phyloP scores from a whole-genome alignment of 2,329 filamentous ascomycete genomes.

The Xylariaceae sp. region DNA sequence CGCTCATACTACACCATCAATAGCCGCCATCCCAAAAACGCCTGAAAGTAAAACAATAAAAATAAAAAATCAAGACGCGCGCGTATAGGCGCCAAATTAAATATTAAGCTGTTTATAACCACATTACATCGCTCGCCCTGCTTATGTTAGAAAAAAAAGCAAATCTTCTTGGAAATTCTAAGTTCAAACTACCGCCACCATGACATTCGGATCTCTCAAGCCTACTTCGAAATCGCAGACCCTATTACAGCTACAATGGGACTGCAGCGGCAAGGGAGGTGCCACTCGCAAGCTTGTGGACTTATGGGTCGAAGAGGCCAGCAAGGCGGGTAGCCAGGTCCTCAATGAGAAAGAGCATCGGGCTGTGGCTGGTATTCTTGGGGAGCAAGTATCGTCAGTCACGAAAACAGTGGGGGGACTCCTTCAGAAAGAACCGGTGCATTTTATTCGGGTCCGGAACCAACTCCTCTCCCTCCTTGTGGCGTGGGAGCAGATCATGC shows the following conservation, averaged over 20 bases:
- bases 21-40: too few relatives aligned
- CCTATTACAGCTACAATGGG: not conserved
- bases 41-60: too few relatives aligned
- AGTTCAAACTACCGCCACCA: not conserved
- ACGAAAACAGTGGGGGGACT: not conserved
- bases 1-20: too few relatives aligned
- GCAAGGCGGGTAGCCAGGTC: not conserved
- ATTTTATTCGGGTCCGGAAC: not conserved
- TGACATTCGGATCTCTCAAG: not conserved
- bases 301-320: not conserved
- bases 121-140: not conserved
- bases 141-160: not conserved
- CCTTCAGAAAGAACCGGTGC: not conserved
- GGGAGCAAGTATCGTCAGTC: not conserved
- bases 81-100: too few relatives aligned
- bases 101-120: too few relatives aligned
- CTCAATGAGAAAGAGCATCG: not conserved
- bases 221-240: not conserved
- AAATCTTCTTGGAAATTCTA: not conserved
- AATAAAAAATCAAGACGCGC: too few relatives aligned
- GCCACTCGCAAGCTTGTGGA: not conserved
- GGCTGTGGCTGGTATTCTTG: not conserved
- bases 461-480: slow-evolving; percentile 17
- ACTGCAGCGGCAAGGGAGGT: not conserved
- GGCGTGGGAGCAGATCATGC: slow-evolving; percentile 33